These are phyloP conservation scores for Penicillium argentinense DNA, from an alignment of 495 filamentous ascomycete species.

Conservation along the genomic window DNA sequence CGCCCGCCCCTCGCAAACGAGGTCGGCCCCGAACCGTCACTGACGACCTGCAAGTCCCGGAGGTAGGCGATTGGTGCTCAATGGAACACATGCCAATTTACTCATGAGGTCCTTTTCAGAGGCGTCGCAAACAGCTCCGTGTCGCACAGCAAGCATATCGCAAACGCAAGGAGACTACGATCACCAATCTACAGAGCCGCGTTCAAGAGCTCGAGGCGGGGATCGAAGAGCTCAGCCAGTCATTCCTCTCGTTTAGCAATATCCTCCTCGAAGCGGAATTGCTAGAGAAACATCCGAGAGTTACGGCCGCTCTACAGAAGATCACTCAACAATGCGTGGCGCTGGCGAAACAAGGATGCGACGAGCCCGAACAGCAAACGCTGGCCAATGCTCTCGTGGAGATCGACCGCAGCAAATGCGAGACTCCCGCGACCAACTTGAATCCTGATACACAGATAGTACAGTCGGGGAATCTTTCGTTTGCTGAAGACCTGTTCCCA, in stretches of 20 bases:
- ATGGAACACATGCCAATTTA: background rate
- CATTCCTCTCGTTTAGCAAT: slow-evolving; percentile 71
- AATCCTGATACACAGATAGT: slow-evolving; percentile 11
- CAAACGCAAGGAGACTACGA: slow-evolving; percentile 82
- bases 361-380: slow-evolving; percentile 14
- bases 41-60: slow-evolving; percentile 25
- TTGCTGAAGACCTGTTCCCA: slow-evolving; percentile 11
- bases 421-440: slow-evolving; percentile 4
- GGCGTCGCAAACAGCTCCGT: slow-evolving; percentile 79
- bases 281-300: slow-evolving; percentile 32
- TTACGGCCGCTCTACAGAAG: slow-evolving; percentile 43
- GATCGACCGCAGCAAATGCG: background rate
- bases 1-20: slow-evolving; percentile 21
- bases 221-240: slow-evolving; percentile 73
- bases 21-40: slow-evolving; percentile 26
- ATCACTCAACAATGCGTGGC: slow-evolving; percentile 48
- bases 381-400: background rate
- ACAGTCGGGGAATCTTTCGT: slow-evolving; percentile 9
- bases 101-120: slow-evolving; percentile 17
- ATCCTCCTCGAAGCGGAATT: slow-evolving; percentile 50
- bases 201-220: slow-evolving; percentile 65
- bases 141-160: slow-evolving; percentile 85
- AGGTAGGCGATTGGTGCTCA: slow-evolving; percentile 12
- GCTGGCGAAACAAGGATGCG: slow-evolving; percentile 35
- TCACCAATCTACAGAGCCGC: slow-evolving; percentile 66